Conservation (phyloP, 1,284 basidiomycete species). For the Paramarasmius palmivorus region DNA sequence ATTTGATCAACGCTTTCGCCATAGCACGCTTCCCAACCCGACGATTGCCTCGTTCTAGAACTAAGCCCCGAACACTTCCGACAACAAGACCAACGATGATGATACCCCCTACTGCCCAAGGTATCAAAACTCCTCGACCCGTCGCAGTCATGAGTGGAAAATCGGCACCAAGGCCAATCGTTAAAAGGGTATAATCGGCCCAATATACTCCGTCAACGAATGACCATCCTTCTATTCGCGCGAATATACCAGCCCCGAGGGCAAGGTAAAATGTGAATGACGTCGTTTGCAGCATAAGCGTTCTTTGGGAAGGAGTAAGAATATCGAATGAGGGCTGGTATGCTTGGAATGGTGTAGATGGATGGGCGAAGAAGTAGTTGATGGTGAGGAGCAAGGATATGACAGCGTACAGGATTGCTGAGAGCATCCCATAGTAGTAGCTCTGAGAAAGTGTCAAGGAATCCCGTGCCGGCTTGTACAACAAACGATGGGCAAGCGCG, state of each 20-base stretch:
- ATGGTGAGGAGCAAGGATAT: slow-evolving; percentile 34
- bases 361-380: slow-evolving; percentile 30
- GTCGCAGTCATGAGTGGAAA: slow-evolving; percentile 30
- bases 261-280: slow-evolving; percentile 37
- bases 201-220: slow-evolving; percentile 39
- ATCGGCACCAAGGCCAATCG: slow-evolving; percentile 38
- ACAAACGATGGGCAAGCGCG: slow-evolving; percentile 22
- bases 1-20: slow-evolving; percentile 29
- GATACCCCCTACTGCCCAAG: slow-evolving; percentile 36
- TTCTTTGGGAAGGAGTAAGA: slow-evolving; percentile 38
- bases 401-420: slow-evolving; percentile 29
- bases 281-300: slow-evolving; percentile 41
- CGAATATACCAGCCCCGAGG: slow-evolving; percentile 35
- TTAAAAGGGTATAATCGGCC: slow-evolving; percentile 41
- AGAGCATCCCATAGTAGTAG: slow-evolving; percentile 38
- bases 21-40: slow-evolving; percentile 31
- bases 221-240: slow-evolving; percentile 32
- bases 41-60: slow-evolving; percentile 34
- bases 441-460: slow-evolving; percentile 29
- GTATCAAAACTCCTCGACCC: slow-evolving; percentile 32
- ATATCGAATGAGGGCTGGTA: slow-evolving; percentile 34
- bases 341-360: slow-evolving; percentile 25
- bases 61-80: slow-evolving; percentile 34
- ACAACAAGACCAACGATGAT: slow-evolving; percentile 36
- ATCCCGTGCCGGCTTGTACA: slow-evolving; percentile 13